A percentile compares a stretch with the other conserved stretches of the same genome.
Evolutionary conservation across 2,329 filamentous ascomycete genomes (phyloP).

Genomic region (Chaetomiaceae sp.): DNA sequence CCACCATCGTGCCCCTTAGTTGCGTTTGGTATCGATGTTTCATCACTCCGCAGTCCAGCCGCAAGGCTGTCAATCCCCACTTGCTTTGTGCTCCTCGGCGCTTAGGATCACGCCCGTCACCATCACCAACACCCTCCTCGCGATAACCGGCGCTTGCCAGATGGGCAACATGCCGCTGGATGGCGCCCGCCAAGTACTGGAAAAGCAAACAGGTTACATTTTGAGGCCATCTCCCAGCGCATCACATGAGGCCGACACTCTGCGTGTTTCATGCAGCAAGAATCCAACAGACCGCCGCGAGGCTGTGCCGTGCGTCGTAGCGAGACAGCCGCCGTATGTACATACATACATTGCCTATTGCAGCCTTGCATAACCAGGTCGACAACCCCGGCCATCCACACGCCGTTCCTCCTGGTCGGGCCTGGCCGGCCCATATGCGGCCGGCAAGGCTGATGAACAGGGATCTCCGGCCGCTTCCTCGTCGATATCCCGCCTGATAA

Average conservation of each 20-base stretch:
- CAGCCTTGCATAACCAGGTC: not conserved
- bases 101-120: not conserved
- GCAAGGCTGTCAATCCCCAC: not conserved
- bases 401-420: not conserved
- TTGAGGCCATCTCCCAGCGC: not conserved
- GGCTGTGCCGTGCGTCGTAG: not conserved
- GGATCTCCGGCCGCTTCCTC: no score
- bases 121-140: not conserved
- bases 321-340: no score
- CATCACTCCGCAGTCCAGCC: not conserved
- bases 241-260: not conserved
- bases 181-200: not conserved
- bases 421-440: not conserved
- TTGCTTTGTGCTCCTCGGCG: not conserved
- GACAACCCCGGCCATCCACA: not conserved
- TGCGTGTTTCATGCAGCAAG: not conserved
- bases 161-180: no score
- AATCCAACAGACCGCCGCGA: not conserved
- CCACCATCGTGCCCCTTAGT: not conserved
- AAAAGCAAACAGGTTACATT: not conserved
- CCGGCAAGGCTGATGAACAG: not conserved
- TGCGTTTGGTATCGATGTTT: not conserved
- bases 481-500: no score
- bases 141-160: not conserved
- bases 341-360: not conserved